Conservation (phyloP, 2,329 filamentous ascomycete species). For the Monosporascus ibericus region DNA sequence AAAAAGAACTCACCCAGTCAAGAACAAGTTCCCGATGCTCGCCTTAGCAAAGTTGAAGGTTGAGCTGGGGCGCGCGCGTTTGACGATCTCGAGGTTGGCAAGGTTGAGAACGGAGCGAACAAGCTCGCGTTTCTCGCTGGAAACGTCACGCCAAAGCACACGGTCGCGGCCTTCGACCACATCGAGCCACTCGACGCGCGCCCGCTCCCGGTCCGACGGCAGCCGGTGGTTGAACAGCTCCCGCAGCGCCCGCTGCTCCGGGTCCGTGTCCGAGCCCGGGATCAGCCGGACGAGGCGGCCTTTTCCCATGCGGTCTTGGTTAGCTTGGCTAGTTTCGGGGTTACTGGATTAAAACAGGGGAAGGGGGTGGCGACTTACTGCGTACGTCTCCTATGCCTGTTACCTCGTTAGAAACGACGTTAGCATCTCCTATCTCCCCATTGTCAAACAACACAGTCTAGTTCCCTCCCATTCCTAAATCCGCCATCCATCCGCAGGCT, state of each 20-base stretch:
- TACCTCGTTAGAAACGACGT: constrained; percentile 8
- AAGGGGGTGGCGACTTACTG: constrained; percentile 14
- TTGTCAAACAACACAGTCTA: too few species aligned
- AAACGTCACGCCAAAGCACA: constrained; percentile 64
- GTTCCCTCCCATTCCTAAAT: too few species aligned
- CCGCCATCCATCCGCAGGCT: too few species aligned
- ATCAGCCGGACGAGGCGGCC: constrained; percentile 88
- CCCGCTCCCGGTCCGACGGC: constrained; percentile 50
- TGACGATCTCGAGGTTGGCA: constrained; percentile 72
- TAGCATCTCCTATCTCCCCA: constrained; percentile 1
- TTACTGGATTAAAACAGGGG: not conserved
- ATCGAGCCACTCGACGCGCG: constrained; percentile 76
- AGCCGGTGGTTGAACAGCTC: constrained; percentile 84
- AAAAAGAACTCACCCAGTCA: constrained; percentile 62
- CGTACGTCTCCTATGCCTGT: constrained; percentile 28
- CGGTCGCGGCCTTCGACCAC: constrained; percentile 76
- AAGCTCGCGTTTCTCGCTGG: constrained; percentile 67
- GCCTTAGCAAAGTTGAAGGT: constrained; percentile 74
- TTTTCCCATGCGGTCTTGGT: constrained; percentile 24
- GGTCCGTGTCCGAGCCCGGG: constrained; percentile 54
- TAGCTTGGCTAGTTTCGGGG: not conserved
- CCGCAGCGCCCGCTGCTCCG: constrained; percentile 70
- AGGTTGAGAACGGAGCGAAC: constrained; percentile 72
- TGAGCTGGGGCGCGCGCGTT: constrained; percentile 64
- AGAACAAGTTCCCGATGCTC: constrained; percentile 72